These are phyloP conservation scores for Spongospora subterranea DNA, from an alignment of 208 protist genomes.

Conservation along the genomic window DNA sequence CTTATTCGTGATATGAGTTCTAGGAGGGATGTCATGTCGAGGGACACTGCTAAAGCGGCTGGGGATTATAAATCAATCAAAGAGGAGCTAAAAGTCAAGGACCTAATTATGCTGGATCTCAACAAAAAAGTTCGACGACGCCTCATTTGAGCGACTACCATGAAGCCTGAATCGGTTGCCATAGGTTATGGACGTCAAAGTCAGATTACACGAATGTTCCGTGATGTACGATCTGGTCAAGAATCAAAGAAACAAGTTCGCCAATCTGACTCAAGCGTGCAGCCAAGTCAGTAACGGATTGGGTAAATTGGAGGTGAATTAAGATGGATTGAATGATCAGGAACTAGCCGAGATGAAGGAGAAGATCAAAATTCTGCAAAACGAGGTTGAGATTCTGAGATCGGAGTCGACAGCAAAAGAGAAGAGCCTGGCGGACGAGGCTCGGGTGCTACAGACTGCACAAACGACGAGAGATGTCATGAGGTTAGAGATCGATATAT, in stretches of 20 bases:
- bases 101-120: slow-evolving; percentile 74
- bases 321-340: slow-evolving; percentile 71
- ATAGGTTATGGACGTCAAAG: slow-evolving; percentile 76
- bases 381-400: slow-evolving; percentile 79
- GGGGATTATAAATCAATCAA: slow-evolving; percentile 77
- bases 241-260: slow-evolving; percentile 87
- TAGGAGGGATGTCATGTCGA: slow-evolving; percentile 82
- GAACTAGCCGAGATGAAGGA: slow-evolving; percentile 89
- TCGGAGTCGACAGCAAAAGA: slow-evolving; percentile 86
- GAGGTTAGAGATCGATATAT: slow-evolving; percentile 43
- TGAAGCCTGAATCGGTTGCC: background rate
- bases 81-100: slow-evolving; percentile 85
- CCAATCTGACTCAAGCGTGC: slow-evolving; percentile 86
- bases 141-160: background rate
- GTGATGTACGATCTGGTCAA: slow-evolving; percentile 87
- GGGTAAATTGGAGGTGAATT: background rate
- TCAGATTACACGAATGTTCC: slow-evolving; percentile 78
- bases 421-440: slow-evolving; percentile 78
- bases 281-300: background rate
- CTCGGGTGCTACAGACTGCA: slow-evolving; percentile 17
- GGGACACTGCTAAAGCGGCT: slow-evolving; percentile 83
- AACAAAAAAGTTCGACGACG: slow-evolving; percentile 45
- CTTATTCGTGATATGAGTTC: slow-evolving; percentile 78
- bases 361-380: slow-evolving; percentile 92
- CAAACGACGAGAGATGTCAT: slow-evolving; percentile 60